These are phyloP conservation scores for Termitomyces sp. DNA, from an alignment of 768 basidiomycete genomes.

Conservation along the genomic window DNA sequence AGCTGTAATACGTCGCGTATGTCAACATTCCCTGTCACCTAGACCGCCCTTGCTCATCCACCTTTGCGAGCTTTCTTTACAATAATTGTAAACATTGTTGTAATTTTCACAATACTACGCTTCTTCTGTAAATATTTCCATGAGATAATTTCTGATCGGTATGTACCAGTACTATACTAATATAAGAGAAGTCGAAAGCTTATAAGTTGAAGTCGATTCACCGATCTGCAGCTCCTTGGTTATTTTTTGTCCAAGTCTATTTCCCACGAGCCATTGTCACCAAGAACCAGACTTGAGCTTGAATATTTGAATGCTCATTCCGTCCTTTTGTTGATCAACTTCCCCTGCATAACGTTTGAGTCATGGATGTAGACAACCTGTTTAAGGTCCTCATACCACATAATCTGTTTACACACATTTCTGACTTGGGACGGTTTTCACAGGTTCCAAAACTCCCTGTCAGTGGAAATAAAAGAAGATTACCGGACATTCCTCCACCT, in stretches of 20 bases:
- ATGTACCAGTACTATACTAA: background rate
- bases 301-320: background rate
- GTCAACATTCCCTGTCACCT: constrained; percentile 8
- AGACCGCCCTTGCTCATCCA: constrained; percentile 8
- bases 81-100: background rate
- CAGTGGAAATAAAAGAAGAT: constrained; percentile 62
- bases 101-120: background rate
- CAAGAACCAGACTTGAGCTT: background rate
- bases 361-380: constrained; percentile 46
- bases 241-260: background rate
- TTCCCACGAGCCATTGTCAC: background rate
- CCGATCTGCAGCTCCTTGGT: too few relatives aligned
- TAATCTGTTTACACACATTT: background rate
- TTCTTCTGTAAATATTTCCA: background rate
- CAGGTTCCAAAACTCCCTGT: constrained; percentile 66
- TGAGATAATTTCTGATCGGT: background rate
- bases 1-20: constrained; percentile 7
- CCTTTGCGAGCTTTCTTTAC: background rate
- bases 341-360: background rate
- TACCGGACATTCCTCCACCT: constrained; percentile 70
- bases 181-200: too few relatives aligned
- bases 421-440: background rate
- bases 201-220: too few relatives aligned
- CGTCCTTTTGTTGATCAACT: background rate
- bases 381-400: constrained; percentile 36